Evolutionary conservation across 805 yeast species (phyloP).

Genomic region (Saturnispora quitensis): DNA sequence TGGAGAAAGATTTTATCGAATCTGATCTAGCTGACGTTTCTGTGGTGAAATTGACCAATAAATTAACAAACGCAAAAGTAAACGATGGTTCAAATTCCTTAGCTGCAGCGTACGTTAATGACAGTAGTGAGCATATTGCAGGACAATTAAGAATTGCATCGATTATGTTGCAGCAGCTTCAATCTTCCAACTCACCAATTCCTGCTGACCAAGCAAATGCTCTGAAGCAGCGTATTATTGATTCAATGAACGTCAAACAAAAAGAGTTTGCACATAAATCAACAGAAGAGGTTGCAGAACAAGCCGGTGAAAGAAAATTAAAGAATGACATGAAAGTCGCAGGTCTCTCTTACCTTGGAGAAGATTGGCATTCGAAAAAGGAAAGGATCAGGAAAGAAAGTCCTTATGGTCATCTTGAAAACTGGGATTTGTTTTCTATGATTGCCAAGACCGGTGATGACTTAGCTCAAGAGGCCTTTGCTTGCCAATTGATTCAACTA

Average conservation of each 20-base stretch:
- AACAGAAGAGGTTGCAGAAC: conserved; percentile 44
- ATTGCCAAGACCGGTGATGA: conserved; percentile 96
- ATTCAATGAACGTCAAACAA: conserved; percentile 70
- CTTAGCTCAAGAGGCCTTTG: conserved; percentile 94
- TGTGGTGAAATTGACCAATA: conserved; percentile 43
- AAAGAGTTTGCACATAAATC: conserved; percentile 30
- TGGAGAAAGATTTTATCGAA: conserved; percentile 31
- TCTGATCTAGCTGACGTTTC: conserved; percentile 74
- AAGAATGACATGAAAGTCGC: conserved; percentile 89
- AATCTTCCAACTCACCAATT: conserved; percentile 41
- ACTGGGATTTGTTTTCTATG: conserved; percentile 94
- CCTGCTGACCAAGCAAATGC: conserved; percentile 53
- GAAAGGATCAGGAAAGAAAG: conserved; percentile 72
- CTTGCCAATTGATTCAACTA: conserved; percentile 85
- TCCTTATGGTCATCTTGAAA: conserved; percentile 73
- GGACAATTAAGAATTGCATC: conserved; percentile 96
- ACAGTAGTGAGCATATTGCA: conserved; percentile 41
- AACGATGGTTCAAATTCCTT: neutral
- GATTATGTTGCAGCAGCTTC: conserved; percentile 86
- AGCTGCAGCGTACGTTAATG: conserved; percentile 4
- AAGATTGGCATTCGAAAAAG: conserved; percentile 84
- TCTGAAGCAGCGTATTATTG: conserved; percentile 59
- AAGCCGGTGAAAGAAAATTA: conserved; percentile 82
- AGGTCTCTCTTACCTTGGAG: conserved; percentile 69
- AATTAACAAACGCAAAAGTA: conserved; percentile 13